Percentiles rank a stretch among this genome's conserved stretches.
Conservation (phyloP, 306 rosid species). For the Gastrolobium bilobum region DNA sequence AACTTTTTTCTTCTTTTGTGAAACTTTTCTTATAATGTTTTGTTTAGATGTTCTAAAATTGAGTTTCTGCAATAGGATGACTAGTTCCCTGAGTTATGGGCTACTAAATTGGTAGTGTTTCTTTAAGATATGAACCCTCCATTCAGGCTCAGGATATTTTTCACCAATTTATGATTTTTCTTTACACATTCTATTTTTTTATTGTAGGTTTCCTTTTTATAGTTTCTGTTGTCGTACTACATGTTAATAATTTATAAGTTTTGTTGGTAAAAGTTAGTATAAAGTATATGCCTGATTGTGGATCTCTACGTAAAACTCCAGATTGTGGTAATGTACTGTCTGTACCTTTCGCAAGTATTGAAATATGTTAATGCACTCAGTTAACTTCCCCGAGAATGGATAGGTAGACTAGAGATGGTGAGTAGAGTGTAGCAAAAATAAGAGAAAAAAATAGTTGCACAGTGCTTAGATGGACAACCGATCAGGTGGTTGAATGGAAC, state of each 20-base stretch:
- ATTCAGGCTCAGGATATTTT: background rate
- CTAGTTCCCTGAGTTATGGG: constrained; percentile 21
- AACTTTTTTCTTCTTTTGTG: constrained; percentile 9
- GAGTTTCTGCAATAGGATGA: constrained; percentile 15
- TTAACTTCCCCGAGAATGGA: background rate
- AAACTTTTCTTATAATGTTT: constrained; percentile 22
- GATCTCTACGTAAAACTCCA: background rate
- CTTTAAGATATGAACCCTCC: constrained; percentile 10
- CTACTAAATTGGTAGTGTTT: background rate
- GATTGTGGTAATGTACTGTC: constrained; percentile 8
- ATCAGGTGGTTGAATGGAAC: constrained; percentile 14
- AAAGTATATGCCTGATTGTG: constrained; percentile 8
- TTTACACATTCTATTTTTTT: background rate
- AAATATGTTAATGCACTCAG: constrained; percentile 22
- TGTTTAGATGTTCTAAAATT: constrained; percentile 41
- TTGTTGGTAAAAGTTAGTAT: background rate
- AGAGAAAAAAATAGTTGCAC: background rate
- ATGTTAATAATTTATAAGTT: constrained; percentile 3
- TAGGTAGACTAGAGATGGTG: constrained; percentile 10
- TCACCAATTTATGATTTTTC: constrained; percentile 15
- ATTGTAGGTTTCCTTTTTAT: constrained; percentile 4
- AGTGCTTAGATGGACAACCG: background rate
- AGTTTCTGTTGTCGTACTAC: background rate
- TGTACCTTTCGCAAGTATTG: background rate
- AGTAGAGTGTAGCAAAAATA: constrained; percentile 23